These are phyloP conservation scores for Ajuga reptans DNA, from an alignment of 305 asterid genomes.

Conservation along the genomic window DNA sequence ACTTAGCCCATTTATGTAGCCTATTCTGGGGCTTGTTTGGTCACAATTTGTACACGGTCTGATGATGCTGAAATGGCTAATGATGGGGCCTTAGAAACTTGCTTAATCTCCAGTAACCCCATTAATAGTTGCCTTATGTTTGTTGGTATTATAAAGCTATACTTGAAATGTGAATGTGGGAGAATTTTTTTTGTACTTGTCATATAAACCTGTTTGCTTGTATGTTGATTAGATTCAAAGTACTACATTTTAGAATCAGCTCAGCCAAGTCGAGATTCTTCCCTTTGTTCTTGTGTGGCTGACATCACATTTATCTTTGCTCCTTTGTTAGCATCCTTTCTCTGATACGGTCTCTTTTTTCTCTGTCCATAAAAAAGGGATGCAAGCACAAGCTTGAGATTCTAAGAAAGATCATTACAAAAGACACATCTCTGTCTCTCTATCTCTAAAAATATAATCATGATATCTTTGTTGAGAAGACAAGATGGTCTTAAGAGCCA, in stretches of 20 bases:
- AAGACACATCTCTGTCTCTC: background rate
- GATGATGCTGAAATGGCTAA: background rate
- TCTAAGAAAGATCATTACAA: background rate
- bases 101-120: background rate
- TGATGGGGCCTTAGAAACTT: background rate
- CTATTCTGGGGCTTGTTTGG: background rate
- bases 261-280: background rate
- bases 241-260: background rate
- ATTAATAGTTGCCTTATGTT: background rate
- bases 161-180: background rate
- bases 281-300: slow-evolving; percentile 1
- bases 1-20: background rate
- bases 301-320: background rate
- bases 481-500: slow-evolving; percentile 7
- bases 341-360: background rate
- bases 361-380: background rate
- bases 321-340: background rate
- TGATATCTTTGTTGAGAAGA: background rate
- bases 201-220: background rate
- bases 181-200: background rate
- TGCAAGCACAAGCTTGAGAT: slow-evolving; percentile 4
- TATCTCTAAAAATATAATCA: background rate
- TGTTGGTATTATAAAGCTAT: background rate
- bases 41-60: background rate
- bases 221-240: background rate